phyloP scores from a whole-genome alignment of 192 early-diverging fungal genomes.

The Obelidium mucronatum region DNA sequence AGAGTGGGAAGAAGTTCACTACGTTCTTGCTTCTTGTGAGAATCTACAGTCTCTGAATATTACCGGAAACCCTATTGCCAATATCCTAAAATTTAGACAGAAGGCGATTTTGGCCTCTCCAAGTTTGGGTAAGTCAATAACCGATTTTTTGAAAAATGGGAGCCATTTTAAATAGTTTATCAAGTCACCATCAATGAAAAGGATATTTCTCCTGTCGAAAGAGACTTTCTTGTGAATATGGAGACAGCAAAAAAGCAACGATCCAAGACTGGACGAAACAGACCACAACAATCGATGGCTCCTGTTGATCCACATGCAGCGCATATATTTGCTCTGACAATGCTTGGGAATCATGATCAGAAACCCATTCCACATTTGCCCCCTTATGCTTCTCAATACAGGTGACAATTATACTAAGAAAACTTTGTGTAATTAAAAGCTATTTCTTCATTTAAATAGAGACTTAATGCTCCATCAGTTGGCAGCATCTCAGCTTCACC shows the following conservation, averaged over 20 bases:
- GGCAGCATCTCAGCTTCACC: not conserved
- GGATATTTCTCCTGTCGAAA: slow-evolving; percentile 48
- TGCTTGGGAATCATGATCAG: slow-evolving; percentile 30
- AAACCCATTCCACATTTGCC: slow-evolving; percentile 60
- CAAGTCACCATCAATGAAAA: slow-evolving; percentile 55
- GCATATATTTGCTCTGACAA: slow-evolving; percentile 23
- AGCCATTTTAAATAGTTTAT: too few species aligned
- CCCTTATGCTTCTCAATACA: slow-evolving; percentile 56
- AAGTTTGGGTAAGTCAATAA: slow-evolving; percentile 39
- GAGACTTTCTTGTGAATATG: slow-evolving; percentile 51
- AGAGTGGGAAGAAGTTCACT: slow-evolving; percentile 43
- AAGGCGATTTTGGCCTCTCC: slow-evolving; percentile 43
- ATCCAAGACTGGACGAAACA: slow-evolving; percentile 9
- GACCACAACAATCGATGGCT: not conserved
- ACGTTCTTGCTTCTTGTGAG: slow-evolving; percentile 33
- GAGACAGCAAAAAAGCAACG: slow-evolving; percentile 22
- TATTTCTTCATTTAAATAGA: slow-evolving; percentile 27
- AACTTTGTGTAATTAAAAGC: too few species aligned
- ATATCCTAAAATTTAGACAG: slow-evolving; percentile 50
- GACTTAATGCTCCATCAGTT: slow-evolving; percentile 46
- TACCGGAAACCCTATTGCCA: slow-evolving; percentile 38
- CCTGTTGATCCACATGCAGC: not conserved
- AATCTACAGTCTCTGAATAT: slow-evolving; percentile 35
- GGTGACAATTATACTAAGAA: slow-evolving; percentile 31
- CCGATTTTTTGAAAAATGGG: too few species aligned